Base-by-base conservation (phyloP, 2,329 filamentous ascomycete genomes). In the Fusarium sp. region DNA sequence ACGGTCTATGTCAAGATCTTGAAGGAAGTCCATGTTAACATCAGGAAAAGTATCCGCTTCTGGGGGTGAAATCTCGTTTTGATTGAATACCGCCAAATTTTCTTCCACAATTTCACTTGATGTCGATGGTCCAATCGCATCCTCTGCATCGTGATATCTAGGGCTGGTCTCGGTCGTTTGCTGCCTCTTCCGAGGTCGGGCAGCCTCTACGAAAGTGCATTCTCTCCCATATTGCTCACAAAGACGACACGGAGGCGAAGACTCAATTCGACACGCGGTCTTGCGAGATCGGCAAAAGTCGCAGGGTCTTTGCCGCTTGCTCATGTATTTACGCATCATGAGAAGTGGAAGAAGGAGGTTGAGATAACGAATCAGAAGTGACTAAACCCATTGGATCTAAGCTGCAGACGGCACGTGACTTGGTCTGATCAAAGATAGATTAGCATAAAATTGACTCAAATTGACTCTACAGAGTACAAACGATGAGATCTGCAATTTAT, bases 301-400 rank as follows among this genome's bases (percentile, higher is more conserved):
- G 38, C 62, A 65, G 3, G 62, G 62, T 15, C 62, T 52, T 28
- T 65, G 62, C 15, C 62, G 56, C 12, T 65, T 65, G 56, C 62
- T 65, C 62, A 65, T 65, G 39, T 65, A 65, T 36, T 51, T 65
- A 11, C 62, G 62, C 62, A 65, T 64, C 8, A 58, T 18, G 8
- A 20, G 10, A 0, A n/a, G 5, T 6, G 24, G 5, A 4, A 13
- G 11, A 36, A 7, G 8, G 22, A 26, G 20, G 11, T 41, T 34
- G 24, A n/a, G 41, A 36, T 48, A 14, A 22, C 18, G 30, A 58
- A 47, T 36, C 14, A 26, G n/a, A 47, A 26, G 24, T 26, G 7
- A 36, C 24, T 22, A 26, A 9, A 38, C 3, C 7, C 3, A 54
- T 24, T 7, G 18, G n/a, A 22, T 22, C 32, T 26, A 17, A 17